Evolutionary conservation across 352 stramenopile species (phyloP).

Genomic region (Globisporangium nodosum): DNA sequence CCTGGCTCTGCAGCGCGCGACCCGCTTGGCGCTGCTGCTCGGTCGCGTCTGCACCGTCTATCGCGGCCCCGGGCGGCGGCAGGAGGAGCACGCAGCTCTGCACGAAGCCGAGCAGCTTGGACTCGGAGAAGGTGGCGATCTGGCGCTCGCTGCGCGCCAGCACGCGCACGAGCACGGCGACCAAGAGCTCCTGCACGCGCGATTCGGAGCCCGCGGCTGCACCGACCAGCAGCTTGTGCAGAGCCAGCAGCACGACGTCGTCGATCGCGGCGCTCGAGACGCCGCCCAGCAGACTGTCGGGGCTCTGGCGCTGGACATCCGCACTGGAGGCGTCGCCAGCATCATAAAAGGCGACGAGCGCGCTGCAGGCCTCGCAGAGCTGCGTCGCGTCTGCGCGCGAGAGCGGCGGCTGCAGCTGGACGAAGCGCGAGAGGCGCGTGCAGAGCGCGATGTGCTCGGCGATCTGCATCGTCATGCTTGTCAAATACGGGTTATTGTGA

Average conservation of each 20-base stretch:
- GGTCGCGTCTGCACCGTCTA: not conserved
- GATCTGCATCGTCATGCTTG: slow-evolving; percentile 15
- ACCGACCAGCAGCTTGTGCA: slow-evolving; percentile 47
- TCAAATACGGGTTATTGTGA: too few relatives aligned
- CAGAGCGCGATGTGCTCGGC: slow-evolving; percentile 53
- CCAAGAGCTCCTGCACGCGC: slow-evolving; percentile 25
- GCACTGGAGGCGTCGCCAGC: not conserved
- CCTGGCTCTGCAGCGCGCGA: slow-evolving; percentile 18
- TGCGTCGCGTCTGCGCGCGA: slow-evolving; percentile 10
- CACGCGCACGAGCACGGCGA: slow-evolving; percentile 26
- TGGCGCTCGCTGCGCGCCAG: slow-evolving; percentile 26
- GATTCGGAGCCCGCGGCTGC: slow-evolving; percentile 18
- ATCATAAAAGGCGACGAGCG: slow-evolving; percentile 25
- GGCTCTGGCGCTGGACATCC: not conserved
- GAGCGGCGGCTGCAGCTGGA: slow-evolving; percentile 25
- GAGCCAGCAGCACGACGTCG: slow-evolving; percentile 57
- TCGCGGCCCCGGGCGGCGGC: slow-evolving; percentile 26
- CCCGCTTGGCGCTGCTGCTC: not conserved
- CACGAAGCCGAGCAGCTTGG: slow-evolving; percentile 34
- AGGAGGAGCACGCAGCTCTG: slow-evolving; percentile 57
- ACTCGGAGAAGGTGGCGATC: slow-evolving; percentile 14
- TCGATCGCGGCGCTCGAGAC: slow-evolving; percentile 35
- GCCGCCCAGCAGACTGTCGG: slow-evolving; percentile 6
- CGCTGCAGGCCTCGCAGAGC: slow-evolving; percentile 19
- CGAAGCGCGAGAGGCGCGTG: slow-evolving; percentile 55